Base-by-base conservation (phyloP, 2,329 filamentous ascomycete genomes). In the Fusarium torulosum region DNA sequence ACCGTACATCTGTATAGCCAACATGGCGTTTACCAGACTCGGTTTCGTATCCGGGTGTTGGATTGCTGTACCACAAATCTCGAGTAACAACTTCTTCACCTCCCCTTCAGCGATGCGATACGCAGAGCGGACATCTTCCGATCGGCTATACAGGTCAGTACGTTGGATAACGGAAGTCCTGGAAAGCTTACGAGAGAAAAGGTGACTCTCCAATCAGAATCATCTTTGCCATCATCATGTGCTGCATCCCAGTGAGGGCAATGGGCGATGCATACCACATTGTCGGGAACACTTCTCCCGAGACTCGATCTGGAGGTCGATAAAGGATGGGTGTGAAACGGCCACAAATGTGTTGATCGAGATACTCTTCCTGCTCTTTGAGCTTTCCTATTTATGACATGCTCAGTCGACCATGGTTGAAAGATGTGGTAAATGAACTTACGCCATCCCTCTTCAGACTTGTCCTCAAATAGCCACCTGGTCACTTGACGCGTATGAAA, bases 221-320 rank as follows among this genome's bases (percentile, higher is more conserved):
- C 70, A 72, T 72, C 11, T 71, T 72, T 7, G 70, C 70, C 4
- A 72, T 50, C 69, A 72, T 72, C 42, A 71, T 56, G 7, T 72
- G 70, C 7, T 72, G 70, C 67, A 72, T 72, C 0, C 63, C 70
- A 0, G 67, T 72, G 0, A 72, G 52, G 0, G 70, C 69, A 5
- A 72, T 72, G 0, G 62, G 51, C 1, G 69, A 72, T 0, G 67
- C 59, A 7, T 67, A 72, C 70, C 70, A 72, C 3, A 71, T 56
- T 0, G 61, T 63, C 0, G 70, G 70, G 0, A 72, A 72, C 2
- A 72, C 65, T 0, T 72, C 69, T 6, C 70, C 69, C 0, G 57
- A 43, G 0, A 38, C 21, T 7, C 63, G 43, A 0, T 69, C 45
- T 1, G 70, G 70, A 0, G 61, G 19, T 2, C 50, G 59, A 4